Evolutionary conservation across 345 rosid genomes (phyloP).

Genomic region (Kernera saxatilis): DNA sequence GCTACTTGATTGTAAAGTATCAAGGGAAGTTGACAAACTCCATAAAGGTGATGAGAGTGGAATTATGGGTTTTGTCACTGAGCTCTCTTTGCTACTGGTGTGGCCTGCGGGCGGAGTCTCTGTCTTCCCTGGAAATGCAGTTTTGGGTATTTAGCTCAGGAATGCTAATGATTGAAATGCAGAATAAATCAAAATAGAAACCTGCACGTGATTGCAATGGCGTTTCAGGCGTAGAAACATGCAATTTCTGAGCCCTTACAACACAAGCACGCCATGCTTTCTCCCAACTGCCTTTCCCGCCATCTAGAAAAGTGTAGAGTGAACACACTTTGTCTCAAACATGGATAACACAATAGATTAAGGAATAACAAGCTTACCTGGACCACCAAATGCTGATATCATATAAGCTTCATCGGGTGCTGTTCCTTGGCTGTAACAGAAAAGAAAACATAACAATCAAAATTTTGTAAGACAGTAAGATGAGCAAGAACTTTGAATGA

Average conservation of each 20-base stretch:
- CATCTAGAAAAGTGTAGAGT: constrained; percentile 49
- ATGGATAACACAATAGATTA: constrained; percentile 9
- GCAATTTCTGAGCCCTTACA: constrained; percentile 58
- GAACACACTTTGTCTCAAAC: not conserved
- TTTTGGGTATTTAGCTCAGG: constrained; percentile 45
- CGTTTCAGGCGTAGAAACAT: constrained; percentile 49
- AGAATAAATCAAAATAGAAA: constrained; percentile 23
- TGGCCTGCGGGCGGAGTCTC: constrained; percentile 48
- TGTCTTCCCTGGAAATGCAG: constrained; percentile 40
- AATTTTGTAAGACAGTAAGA: constrained; percentile 5
- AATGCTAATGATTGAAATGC: constrained; percentile 25
- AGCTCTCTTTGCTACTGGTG: constrained; percentile 47
- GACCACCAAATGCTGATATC: constrained; percentile 96
- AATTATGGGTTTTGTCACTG: constrained; percentile 45
- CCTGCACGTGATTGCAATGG: constrained; percentile 70
- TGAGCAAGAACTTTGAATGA: not conserved
- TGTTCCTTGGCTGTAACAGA: constrained; percentile 70
- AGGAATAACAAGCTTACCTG: constrained; percentile 44
- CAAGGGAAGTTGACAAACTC: constrained; percentile 57
- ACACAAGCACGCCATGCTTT: constrained; percentile 63
- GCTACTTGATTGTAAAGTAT: constrained; percentile 49
- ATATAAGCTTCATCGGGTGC: constrained; percentile 95
- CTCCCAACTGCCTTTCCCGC: constrained; percentile 82
- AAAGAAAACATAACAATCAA: not conserved
- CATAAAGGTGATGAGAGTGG: constrained; percentile 89